Percentiles rank a stretch among this genome's conserved stretches.
Conservation (phyloP, 495 filamentous ascomycete species). For the Cercophora samala region DNA sequence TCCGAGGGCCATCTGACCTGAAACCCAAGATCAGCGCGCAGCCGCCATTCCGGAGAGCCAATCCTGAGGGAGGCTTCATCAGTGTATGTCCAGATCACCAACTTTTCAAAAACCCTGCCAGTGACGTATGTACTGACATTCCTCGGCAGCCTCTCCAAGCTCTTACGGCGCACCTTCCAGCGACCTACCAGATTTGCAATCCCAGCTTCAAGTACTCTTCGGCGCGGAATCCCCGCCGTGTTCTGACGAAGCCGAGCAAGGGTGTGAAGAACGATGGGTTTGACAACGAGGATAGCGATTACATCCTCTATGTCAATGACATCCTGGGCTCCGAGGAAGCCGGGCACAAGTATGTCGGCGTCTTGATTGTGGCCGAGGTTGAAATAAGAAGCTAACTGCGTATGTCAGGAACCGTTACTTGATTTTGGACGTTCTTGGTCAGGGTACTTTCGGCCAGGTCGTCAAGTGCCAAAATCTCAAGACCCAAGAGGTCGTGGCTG, state of each 20-base stretch:
- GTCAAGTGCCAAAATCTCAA: constrained; percentile 99
- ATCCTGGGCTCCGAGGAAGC: constrained; percentile 97
- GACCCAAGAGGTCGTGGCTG: constrained; percentile 96
- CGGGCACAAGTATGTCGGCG: constrained; percentile 79
- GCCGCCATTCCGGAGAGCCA: constrained; percentile 86
- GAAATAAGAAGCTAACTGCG: constrained; percentile 23
- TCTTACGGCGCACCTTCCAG: constrained; percentile 85
- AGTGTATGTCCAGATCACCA: constrained; percentile 61
- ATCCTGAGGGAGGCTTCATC: constrained; percentile 97
- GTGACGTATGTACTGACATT: constrained; percentile 14
- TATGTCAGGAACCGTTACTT: constrained; percentile 85
- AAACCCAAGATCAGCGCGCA: constrained; percentile 80
- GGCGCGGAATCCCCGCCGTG: constrained; percentile 92
- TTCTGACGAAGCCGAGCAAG: constrained; percentile 99
- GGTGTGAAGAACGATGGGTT: constrained; percentile 98
- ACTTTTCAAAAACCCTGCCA: background rate
- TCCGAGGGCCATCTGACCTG: constrained; percentile 68
- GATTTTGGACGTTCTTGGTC: constrained; percentile 95
- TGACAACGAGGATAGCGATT: constrained; percentile 99
- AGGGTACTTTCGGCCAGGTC: constrained; percentile 99
- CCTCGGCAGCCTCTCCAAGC: constrained; percentile 81
- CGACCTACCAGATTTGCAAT: constrained; percentile 98
- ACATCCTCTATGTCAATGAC: constrained; percentile 98
- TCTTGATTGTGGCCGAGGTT: background rate
- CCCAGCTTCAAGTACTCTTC: constrained; percentile 98